Conservation (phyloP, 495 filamentous ascomycete species). For the Baudoinia panamericana region DNA sequence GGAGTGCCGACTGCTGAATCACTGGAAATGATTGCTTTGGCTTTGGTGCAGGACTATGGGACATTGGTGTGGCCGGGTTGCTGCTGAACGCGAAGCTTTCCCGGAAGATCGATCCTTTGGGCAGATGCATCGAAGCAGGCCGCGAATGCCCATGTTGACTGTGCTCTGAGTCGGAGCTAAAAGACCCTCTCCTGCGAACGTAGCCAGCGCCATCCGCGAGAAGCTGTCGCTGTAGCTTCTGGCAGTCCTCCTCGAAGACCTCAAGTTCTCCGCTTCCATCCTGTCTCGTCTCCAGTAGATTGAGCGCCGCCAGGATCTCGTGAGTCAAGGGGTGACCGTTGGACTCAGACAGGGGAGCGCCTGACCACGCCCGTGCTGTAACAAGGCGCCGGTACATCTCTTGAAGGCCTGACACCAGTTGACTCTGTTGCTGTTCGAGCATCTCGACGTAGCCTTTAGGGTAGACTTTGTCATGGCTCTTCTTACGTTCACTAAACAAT, state of each 20-base stretch:
- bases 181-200: constrained; percentile 41
- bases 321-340: constrained; percentile 53
- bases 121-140: neutral
- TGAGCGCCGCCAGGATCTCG: constrained; percentile 48
- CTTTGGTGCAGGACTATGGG: constrained; percentile 10
- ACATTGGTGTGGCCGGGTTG: constrained; percentile 4
- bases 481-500: constrained; percentile 26
- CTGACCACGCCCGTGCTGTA: constrained; percentile 42
- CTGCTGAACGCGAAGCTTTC: constrained; percentile 10
- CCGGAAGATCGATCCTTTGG: constrained; percentile 2
- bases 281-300: constrained; percentile 36
- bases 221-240: constrained; percentile 42
- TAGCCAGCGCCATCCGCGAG: constrained; percentile 34
- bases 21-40: constrained; percentile 1
- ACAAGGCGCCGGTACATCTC: constrained; percentile 44
- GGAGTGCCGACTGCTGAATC: constrained; percentile 2
- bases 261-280: constrained; percentile 35
- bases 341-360: constrained; percentile 37
- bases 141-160: constrained; percentile 24
- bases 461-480: constrained; percentile 34
- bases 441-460: constrained; percentile 50
- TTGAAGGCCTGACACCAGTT: constrained; percentile 48
- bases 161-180: constrained; percentile 42
- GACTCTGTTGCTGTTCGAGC: constrained; percentile 56
- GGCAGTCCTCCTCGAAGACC: constrained; percentile 46